Base-by-base conservation (phyloP, 139 green algal genomes). In the Chlorella vulgaris region DNA sequence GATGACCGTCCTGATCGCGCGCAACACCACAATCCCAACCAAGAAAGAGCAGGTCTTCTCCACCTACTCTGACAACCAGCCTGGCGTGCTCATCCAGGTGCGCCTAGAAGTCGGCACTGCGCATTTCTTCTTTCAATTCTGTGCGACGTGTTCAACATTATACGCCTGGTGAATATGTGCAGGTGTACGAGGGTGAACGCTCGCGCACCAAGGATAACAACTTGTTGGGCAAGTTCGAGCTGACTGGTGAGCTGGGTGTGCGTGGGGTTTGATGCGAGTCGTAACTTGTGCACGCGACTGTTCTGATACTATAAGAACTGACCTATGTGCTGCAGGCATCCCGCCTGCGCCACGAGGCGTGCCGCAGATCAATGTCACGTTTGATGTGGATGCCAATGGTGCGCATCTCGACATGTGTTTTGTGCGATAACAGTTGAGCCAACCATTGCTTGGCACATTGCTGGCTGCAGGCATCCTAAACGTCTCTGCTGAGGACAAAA, bases 41-140 rank as follows among this genome's bases (percentile, higher is more conserved):
- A 99, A 99, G 93, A 99, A 99, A 92, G 96, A 99, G 92, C 94
- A 99, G 91, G 88, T 98, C 13, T 99, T 99, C 94, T 97, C 91
- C 42, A 99, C 96, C 38, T 99, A 98, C 90, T 89, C 89, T 22
- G 96, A 99, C 91, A 99, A 99, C 91, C 96, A 99, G 93, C 95
- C 96, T 0, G 95, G 92, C 40, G 96, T 78, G 40, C 15, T 58
- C 13, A 58, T 58, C 15, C 47, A 58, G 35, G 92, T 92, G 76
- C 68, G 80, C 26, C 43, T 7, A 31, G 39, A 7, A 38, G 47
- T 58, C 33, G 43, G 29, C 35, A n/a, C 74, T 81, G 55, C 0
- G 55, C 13, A 39, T 40, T 39, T 28, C 3, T 55, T n/a, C 40
- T 21, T 29, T 18, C 26, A 28, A 40, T 5, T 2, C 42, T n/a